Evolutionary conservation across 768 basidiomycete species (phyloP).

Genomic region (Hygrophorus pudorinus): DNA sequence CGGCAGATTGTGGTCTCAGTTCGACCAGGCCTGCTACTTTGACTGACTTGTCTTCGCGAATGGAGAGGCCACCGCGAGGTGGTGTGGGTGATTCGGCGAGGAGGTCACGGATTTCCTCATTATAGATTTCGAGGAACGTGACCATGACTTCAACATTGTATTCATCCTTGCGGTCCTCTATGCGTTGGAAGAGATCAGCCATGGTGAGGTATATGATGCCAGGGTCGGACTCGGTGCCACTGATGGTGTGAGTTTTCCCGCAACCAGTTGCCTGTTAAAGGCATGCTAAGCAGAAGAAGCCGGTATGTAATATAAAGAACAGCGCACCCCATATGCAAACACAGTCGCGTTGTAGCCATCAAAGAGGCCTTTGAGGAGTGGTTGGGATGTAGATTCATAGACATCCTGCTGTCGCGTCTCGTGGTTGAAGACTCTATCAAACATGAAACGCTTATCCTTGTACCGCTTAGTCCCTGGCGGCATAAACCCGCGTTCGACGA

Average conservation of each 20-base stretch:
- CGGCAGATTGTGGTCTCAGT: slow-evolving; percentile 69
- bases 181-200: slow-evolving; percentile 91
- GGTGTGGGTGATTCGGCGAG: slow-evolving; percentile 63
- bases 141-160: slow-evolving; percentile 83
- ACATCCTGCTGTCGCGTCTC: slow-evolving; percentile 79
- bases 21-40: slow-evolving; percentile 83
- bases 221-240: slow-evolving; percentile 77
- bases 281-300: neutral
- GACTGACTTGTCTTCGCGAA: slow-evolving; percentile 91
- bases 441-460: slow-evolving; percentile 96
- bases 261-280: slow-evolving; percentile 90
- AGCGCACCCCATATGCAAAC: slow-evolving; percentile 93
- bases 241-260: slow-evolving; percentile 99
- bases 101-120: slow-evolving; percentile 96
- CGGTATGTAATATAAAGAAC: neutral
- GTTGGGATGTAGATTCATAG: slow-evolving; percentile 78
- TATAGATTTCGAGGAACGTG: slow-evolving; percentile 98
- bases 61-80: slow-evolving; percentile 79
- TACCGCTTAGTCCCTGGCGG: slow-evolving; percentile 87
- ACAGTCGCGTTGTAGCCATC: slow-evolving; percentile 97
- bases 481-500: slow-evolving; percentile 76
- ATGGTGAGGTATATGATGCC: slow-evolving; percentile 96
- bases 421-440: slow-evolving; percentile 85
- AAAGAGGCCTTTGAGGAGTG: slow-evolving; percentile 73
- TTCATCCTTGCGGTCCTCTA: slow-evolving; percentile 80